Evolutionary conservation across 2,329 filamentous ascomycete species (phyloP).

Genomic region (Ophiobolus disseminans): DNA sequence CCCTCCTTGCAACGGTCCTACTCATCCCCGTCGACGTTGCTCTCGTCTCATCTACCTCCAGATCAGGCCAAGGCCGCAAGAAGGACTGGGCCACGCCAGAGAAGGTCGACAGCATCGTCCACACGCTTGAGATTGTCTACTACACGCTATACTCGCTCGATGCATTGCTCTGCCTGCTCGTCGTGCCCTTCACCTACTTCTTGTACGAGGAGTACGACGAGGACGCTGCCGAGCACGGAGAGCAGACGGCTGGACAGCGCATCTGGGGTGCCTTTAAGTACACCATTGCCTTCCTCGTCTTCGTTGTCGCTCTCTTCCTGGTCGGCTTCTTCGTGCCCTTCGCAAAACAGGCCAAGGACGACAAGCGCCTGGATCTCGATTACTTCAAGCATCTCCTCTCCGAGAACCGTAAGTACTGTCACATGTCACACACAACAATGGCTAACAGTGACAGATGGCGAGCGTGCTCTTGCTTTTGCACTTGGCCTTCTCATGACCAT

Average conservation of each 20-base stretch:
- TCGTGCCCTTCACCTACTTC: constrained; percentile 97
- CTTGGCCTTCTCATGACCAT: constrained; percentile 87
- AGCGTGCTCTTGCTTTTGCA: constrained; percentile 89
- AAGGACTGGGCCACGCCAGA: constrained; percentile 94
- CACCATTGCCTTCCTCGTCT: constrained; percentile 80
- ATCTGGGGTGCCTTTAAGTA: constrained; percentile 90
- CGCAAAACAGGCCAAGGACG: constrained; percentile 67
- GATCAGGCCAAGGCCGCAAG: constrained; percentile 76
- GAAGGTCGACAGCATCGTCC: constrained; percentile 77
- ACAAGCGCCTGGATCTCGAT: constrained; percentile 79
- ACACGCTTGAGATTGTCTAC: constrained; percentile 86
- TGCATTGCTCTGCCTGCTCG: constrained; percentile 83
- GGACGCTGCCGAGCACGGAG: constrained; percentile 80
- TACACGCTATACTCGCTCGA: constrained; percentile 93
- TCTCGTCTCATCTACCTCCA: constrained; percentile 86
- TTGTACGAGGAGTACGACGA: constrained; percentile 98
- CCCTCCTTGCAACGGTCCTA: constrained; percentile 88
- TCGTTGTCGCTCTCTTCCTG: constrained; percentile 84
- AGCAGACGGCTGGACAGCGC: constrained; percentile 72
- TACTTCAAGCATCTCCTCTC: constrained; percentile 87
- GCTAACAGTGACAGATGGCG: constrained; percentile 66
- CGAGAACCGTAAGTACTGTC: constrained; percentile 70
- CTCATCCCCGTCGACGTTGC: constrained; percentile 95
- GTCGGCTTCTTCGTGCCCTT: constrained; percentile 94
- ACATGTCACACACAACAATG: constrained; percentile 4